phyloP scores from a whole-genome alignment of 768 basidiomycete genomes.

The Imleria badia region DNA sequence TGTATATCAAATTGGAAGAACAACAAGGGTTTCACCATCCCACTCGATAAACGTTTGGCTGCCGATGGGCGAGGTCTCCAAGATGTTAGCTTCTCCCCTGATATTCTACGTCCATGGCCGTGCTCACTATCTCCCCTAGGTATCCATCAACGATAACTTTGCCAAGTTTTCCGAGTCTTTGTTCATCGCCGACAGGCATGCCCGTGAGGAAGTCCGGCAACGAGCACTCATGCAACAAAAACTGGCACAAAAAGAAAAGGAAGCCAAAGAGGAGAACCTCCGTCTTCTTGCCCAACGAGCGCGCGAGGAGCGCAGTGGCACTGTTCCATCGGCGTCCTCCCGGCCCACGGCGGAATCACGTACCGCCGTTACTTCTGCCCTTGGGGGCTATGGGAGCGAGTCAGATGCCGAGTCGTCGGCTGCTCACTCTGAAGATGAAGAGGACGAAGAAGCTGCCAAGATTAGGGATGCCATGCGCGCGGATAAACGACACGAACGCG shows the following conservation, averaged over 20 bases:
- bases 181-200: constrained; percentile 94
- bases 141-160: constrained; percentile 99
- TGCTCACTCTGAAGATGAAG: constrained; percentile 55
- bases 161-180: constrained; percentile 98
- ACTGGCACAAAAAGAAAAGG: constrained; percentile 96
- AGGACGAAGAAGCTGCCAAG: constrained; percentile 80
- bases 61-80: constrained; percentile 98
- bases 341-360: constrained; percentile 67
- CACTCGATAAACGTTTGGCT: constrained; percentile 94
- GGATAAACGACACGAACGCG: constrained; percentile 91
- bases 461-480: constrained; percentile 88
- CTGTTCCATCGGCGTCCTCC: constrained; percentile 54
- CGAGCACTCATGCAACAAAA: constrained; percentile 98
- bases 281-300: constrained; percentile 93
- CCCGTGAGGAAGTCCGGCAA: constrained; percentile 96
- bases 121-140: constrained; percentile 43
- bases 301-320: constrained; percentile 87
- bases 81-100: constrained; percentile 62
- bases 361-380: constrained; percentile 68
- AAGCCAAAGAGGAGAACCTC: constrained; percentile 93
- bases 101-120: background rate
- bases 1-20: constrained; percentile 99
- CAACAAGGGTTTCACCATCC: constrained; percentile 99
- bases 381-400: constrained; percentile 88
- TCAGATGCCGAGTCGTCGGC: constrained; percentile 49